Evolutionary conservation across 176 grass and related monocot species (phyloP).

Genomic region (Carex parvula): DNA sequence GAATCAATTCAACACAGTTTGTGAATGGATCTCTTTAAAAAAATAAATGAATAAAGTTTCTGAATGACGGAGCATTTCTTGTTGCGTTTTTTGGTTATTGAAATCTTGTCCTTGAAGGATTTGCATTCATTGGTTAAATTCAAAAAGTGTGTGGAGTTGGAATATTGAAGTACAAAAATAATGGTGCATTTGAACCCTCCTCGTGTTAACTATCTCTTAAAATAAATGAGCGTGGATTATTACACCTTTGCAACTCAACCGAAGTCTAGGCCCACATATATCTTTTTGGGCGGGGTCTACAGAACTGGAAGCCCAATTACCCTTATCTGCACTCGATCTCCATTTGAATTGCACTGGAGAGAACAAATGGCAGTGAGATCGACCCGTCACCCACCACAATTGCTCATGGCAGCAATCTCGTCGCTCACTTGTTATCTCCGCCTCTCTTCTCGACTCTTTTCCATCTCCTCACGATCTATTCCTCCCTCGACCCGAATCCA

Average conservation of each 20-base stretch:
- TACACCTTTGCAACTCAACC: neutral
- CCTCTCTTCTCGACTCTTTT: constrained; percentile 18
- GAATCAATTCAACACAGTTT: neutral
- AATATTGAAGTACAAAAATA: too few species aligned
- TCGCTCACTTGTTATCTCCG: constrained; percentile 29
- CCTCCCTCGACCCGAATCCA: constrained; percentile 11
- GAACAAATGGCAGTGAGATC: neutral
- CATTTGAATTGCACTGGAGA: constrained; percentile 1
- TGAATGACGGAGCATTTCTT: neutral
- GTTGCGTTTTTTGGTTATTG: neutral
- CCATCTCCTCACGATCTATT: constrained; percentile 20
- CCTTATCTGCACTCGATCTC: neutral
- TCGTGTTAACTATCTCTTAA: neutral
- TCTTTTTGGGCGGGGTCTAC: too few species aligned
- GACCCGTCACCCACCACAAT: neutral
- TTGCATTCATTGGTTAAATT: neutral
- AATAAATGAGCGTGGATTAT: neutral
- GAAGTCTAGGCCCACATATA: neutral
- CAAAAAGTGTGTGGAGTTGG: neutral
- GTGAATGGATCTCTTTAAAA: neutral
- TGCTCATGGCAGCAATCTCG: constrained; percentile 41
- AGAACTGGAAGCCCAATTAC: too few species aligned
- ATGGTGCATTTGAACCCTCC: too few species aligned
- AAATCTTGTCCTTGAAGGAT: neutral
- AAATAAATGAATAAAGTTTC: neutral